Evolutionary conservation across 352 stramenopile species (phyloP).

Genomic region (Phytopythium chamaehyphon): DNA sequence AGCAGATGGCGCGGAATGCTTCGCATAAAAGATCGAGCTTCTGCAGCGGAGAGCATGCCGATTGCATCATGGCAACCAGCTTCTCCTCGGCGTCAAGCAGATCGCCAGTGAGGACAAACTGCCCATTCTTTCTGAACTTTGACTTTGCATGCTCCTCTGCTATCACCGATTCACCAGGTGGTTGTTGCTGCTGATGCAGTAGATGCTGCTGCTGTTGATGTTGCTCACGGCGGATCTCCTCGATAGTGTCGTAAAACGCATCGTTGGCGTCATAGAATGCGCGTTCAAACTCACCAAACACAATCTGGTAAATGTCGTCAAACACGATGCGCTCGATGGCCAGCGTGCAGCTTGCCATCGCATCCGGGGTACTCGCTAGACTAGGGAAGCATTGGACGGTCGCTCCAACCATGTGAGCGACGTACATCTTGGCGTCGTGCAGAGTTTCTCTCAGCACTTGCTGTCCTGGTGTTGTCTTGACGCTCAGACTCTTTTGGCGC

Average conservation of each 20-base stretch:
- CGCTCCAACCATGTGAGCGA: conserved; percentile 48
- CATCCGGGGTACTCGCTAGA: conserved; percentile 42
- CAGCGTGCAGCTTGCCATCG: conserved; percentile 40
- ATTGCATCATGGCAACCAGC: conserved; percentile 41
- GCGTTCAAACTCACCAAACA: conserved; percentile 49
- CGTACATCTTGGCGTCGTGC: conserved; percentile 67
- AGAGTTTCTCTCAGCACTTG: conserved; percentile 39
- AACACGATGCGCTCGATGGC: conserved; percentile 63
- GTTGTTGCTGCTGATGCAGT: conserved; percentile 4
- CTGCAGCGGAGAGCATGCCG: conserved; percentile 42
- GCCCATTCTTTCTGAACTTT: conserved; percentile 1
- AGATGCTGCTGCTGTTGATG: no score
- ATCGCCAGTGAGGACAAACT: conserved; percentile 23
- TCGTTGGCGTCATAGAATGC: conserved; percentile 39
- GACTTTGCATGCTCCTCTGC: conserved; percentile 1
- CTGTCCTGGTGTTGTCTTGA: conserved; percentile 5
- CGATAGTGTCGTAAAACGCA: conserved; percentile 42
- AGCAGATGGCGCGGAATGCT: conserved; percentile 59
- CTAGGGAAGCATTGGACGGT: conserved; percentile 64
- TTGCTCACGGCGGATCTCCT: conserved; percentile 45
- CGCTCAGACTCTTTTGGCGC: conserved; percentile 13
- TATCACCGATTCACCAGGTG: neutral
- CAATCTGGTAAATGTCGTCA: conserved; percentile 56
- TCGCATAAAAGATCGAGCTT: conserved; percentile 64
- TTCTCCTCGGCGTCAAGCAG: conserved; percentile 36